phyloP scores from a whole-genome alignment of 1,139 yeast genomes.

The Petasospora rhodanensis region DNA sequence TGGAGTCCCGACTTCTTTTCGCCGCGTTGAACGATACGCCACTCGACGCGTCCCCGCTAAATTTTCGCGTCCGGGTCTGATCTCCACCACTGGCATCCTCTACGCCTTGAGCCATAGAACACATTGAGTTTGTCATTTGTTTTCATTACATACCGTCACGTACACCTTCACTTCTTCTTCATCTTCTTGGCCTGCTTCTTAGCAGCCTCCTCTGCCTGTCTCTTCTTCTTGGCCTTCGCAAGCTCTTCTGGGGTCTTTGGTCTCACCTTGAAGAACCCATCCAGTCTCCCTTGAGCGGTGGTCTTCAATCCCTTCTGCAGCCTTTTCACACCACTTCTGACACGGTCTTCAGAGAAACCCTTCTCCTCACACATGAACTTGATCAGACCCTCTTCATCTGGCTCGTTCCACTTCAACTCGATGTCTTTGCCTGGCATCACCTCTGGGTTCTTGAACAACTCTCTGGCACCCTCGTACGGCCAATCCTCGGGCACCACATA shows the following conservation, averaged over 20 bases:
- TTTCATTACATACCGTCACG: background rate
- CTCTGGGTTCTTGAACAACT: constrained; percentile 78
- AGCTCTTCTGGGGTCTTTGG: constrained; percentile 45
- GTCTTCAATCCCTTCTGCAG: constrained; percentile 77
- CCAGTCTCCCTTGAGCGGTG: constrained; percentile 88
- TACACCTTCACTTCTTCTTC: constrained; percentile 15
- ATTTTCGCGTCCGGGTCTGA: too few relatives aligned
- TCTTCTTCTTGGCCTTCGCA: constrained; percentile 36
- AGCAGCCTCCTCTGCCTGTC: constrained; percentile 33
- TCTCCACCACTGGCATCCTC: too few relatives aligned
- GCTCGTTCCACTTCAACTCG: constrained; percentile 58
- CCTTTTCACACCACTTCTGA: constrained; percentile 80
- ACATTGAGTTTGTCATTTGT: too few relatives aligned
- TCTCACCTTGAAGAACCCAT: constrained; percentile 80
- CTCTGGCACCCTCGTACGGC: constrained; percentile 89
- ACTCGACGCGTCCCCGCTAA: too few relatives aligned
- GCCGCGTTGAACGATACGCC: too few relatives aligned
- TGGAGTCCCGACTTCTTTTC: too few relatives aligned
- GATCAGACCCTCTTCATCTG: constrained; percentile 34
- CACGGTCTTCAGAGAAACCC: constrained; percentile 91
- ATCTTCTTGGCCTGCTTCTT: constrained; percentile 29
- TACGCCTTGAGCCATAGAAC: too few relatives aligned
- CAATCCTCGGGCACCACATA: constrained; percentile 89
- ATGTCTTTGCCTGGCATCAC: constrained; percentile 57
- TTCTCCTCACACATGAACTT: constrained; percentile 35